A percentile compares a stretch with the other conserved stretches of the same genome.
phyloP scores from a whole-genome alignment of 2,329 filamentous ascomycete genomes.

The Bisporella sp. region DNA sequence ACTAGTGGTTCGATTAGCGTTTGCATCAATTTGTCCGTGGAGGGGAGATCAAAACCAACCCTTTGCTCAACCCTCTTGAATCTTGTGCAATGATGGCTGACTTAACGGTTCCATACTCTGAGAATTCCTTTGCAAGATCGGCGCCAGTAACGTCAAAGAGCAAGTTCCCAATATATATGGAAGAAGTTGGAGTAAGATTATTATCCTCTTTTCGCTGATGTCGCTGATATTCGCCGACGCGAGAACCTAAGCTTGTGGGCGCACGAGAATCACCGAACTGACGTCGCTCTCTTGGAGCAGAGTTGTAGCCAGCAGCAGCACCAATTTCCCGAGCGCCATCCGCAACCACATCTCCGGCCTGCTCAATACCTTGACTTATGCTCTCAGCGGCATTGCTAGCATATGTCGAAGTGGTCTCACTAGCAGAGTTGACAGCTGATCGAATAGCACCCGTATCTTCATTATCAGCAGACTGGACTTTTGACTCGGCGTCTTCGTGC shows the following conservation, averaged over 20 bases:
- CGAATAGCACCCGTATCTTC: constrained; percentile 18
- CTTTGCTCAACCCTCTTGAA: constrained; percentile 58
- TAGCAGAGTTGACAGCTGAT: constrained; percentile 17
- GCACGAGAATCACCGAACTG: neutral
- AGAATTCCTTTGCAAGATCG: constrained; percentile 52
- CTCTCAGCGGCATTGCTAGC: constrained; percentile 11
- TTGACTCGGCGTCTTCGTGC: constrained; percentile 32
- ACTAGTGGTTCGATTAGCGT: constrained; percentile 30
- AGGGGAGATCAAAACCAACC: constrained; percentile 38
- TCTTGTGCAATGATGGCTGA: constrained; percentile 52
- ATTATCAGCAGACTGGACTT: constrained; percentile 8
- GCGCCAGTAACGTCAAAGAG: constrained; percentile 60
- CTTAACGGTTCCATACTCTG: constrained; percentile 47
- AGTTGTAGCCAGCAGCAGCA: neutral
- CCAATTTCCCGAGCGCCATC: constrained; percentile 2
- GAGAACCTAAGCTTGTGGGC: neutral
- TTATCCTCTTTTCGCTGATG: neutral
- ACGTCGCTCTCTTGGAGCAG: too few species aligned
- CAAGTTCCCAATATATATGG: constrained; percentile 61
- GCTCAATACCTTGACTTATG: constrained; percentile 1
- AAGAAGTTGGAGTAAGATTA: constrained; percentile 7
- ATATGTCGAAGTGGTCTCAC: constrained; percentile 10
- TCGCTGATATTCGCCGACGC: too few species aligned
- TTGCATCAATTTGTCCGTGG: neutral
- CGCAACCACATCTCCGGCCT: constrained; percentile 2